Conservation (phyloP, 78 protist genomes). For the Capsaspora owczarzaki region DNA sequence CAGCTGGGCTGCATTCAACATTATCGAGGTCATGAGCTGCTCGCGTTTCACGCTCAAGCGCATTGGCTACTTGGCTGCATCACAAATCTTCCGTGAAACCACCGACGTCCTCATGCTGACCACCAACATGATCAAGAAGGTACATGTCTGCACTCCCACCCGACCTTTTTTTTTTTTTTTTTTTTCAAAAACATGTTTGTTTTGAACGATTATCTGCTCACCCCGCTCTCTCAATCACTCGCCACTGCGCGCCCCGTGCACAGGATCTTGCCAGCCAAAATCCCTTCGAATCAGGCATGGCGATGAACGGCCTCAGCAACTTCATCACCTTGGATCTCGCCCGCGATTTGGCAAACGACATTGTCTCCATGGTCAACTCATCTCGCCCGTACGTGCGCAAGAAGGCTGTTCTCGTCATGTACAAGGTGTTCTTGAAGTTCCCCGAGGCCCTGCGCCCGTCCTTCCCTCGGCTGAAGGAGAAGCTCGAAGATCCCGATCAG, state of each 20-base stretch:
- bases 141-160: neutral
- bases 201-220: neutral
- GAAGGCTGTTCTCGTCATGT: constrained; percentile 28
- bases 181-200: too few species aligned
- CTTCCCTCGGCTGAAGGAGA: constrained; percentile 81
- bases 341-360: constrained; percentile 78
- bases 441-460: constrained; percentile 92
- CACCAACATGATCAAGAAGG: constrained; percentile 84
- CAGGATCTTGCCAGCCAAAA: constrained; percentile 64
- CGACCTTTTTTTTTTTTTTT: too few species aligned
- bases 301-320: constrained; percentile 75
- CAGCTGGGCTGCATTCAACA: constrained; percentile 82
- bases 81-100: constrained; percentile 66
- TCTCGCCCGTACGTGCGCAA: constrained; percentile 76
- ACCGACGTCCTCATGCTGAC: constrained; percentile 85
- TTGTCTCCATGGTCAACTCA: constrained; percentile 56
- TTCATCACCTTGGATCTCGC: constrained; percentile 87
- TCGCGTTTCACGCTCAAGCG: constrained; percentile 76
- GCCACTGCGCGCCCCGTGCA: too few species aligned
- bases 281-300: constrained; percentile 78
- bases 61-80: constrained; percentile 83
- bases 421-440: constrained; percentile 67
- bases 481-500: constrained; percentile 78
- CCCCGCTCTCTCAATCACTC: too few species aligned
- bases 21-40: constrained; percentile 84